Conservation (phyloP, 2,329 filamentous ascomycete genomes). For the Laburnicola sp. region DNA sequence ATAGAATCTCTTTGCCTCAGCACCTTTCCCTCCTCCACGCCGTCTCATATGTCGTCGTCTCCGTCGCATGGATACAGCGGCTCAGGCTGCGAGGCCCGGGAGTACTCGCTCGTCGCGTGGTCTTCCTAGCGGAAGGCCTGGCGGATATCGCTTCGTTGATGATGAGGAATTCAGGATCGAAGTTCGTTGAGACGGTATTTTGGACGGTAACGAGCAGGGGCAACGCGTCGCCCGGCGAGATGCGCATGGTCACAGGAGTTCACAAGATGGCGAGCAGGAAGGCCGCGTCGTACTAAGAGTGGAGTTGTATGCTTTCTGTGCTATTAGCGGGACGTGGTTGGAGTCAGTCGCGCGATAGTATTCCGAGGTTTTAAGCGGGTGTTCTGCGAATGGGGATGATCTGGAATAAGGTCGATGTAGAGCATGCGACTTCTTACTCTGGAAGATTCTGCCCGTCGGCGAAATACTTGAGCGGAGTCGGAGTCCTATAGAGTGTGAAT, state of each 20-base stretch:
- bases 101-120: conserved; percentile 1
- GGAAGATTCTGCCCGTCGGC: not conserved
- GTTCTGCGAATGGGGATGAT: not conserved
- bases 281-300: too few species aligned
- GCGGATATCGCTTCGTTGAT: conserved; percentile 5
- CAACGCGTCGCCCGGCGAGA: not conserved
- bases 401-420: conserved; percentile 1
- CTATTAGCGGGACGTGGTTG: too few species aligned
- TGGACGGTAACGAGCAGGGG: not conserved
- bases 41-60: conserved; percentile 2
- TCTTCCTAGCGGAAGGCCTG: conserved; percentile 5
- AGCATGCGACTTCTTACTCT: not conserved
- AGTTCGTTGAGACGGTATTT: not conserved
- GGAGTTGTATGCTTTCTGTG: too few species aligned
- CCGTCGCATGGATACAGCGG: not conserved
- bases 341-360: too few species aligned
- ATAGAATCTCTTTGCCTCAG: not conserved
- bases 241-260: not conserved
- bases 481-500: too few species aligned
- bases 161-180: conserved; percentile 6
- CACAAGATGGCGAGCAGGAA: too few species aligned
- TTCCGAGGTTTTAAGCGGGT: not conserved
- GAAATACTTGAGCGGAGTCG: too few species aligned
- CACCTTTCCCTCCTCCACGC: conserved; percentile 1
- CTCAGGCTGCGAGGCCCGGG: not conserved